Evolutionary conservation across 2,329 filamentous ascomycete genomes (phyloP), one percentile per base, ranked within the genome.

Genomic region (Pestalotiopsis sp.): DNA sequence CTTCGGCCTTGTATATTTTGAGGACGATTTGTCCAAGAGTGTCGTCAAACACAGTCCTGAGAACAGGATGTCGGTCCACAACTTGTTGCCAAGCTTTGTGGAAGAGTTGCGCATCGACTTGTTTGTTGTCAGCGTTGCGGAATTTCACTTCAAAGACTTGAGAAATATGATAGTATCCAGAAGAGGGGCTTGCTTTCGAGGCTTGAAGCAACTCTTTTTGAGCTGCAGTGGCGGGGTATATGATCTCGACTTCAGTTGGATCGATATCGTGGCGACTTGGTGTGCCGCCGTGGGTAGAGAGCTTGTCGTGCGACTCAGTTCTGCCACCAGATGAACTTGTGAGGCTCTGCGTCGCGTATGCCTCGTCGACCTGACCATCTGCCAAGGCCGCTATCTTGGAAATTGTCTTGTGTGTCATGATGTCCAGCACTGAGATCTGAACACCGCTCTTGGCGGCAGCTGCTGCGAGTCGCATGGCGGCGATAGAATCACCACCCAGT

Each of bases 81-180:
- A 68, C 67, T 22, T 66, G 40, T 38, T 68, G 67, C 67, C 67
- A 68, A 20, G 67, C 67, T 1, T 55, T 40, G 7, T 68, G 67
- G 1, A 68, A 52, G 2, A 14, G 63, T n/a, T 68, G 62, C 5
- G 57, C 26, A 26, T 68, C 63, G 5, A 68, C 63, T 17, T 35
- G 30, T 26, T 14, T 22, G 22, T 44, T 22, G 6, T 24, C 52
- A 14, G 14, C 57, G 3, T 57, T 30, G 6, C 30, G 61, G 6
- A 55, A 61, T 1, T 55, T 9, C 11, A 67, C 24, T n/a, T 67
- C 66, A 7, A 67, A 59, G 6, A 55, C 35, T n/a, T 67, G 66
- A 7, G 66, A 64, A 17, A 67, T 67, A 4, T 67, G 38, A 30
- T 67, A 67, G 24, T 67, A 67, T 7, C 61, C 61, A n/a, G 66